Evolutionary conservation across 495 filamentous ascomycete species (phyloP), one percentile per base, ranked within the genome.

Genomic region (Neurospora sp.): DNA sequence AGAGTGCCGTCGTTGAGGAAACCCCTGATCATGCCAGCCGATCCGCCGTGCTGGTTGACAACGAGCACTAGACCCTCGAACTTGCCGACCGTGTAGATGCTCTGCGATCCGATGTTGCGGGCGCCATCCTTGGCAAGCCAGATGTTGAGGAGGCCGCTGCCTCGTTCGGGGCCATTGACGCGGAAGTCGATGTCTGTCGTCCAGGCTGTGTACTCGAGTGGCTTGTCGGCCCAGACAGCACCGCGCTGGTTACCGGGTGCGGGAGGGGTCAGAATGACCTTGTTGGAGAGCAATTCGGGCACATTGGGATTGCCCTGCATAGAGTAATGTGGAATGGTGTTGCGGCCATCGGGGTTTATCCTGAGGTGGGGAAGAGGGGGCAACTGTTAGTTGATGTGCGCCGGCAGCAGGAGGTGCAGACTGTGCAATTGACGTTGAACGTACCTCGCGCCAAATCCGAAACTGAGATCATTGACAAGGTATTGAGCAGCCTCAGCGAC

Each of bases 1-100:
- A 85, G 89, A 35, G 84, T 89, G 72, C 95, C 96, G 81, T 98
- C 96, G 82, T 98, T 99, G 79, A 99, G 83, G 85, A 98, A 98
- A 27, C 92, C 96, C 73, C 96, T 86, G 71, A 99, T 84, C 78
- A 91, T 93, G 73, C 96, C 92, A 70, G 89, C 91, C 69, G 88
- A 86, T 77, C 94, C 94, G 37, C 92, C 92, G 81, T 97, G 93
- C 75, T 93, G 90, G 85, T 98, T 96, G 72, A 99, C 82, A 18
- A 96, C 90, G 71, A 99, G 83, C 16, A 88, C 94, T 76, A 99
- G 85, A 37, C 96, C 96, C 76, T 99, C 96, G 76, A 95, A 98
- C 49, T 86, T 86, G 37, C 88, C 89, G 37, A 91, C 89, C 6
- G 92, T 96, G 80, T 97, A 97, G 73, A 98, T 88, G 79, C 92